These are phyloP conservation scores for Lasiodiplodia citricola DNA, from an alignment of 2,329 filamentous ascomycete species.

Conservation along the genomic window DNA sequence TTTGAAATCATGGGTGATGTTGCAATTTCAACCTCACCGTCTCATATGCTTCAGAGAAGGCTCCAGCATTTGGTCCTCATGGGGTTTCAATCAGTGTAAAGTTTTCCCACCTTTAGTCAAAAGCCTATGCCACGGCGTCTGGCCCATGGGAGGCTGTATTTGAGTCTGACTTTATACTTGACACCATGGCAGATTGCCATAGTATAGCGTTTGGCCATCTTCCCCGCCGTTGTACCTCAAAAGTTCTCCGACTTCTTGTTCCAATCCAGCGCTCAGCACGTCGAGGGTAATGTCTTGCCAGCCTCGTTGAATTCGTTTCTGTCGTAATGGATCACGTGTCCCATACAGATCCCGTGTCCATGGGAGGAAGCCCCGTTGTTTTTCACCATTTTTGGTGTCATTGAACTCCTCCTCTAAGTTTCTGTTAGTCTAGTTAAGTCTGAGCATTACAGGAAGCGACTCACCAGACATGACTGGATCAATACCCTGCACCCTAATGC, in stretches of 20 bases:
- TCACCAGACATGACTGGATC: slow-evolving; percentile 49
- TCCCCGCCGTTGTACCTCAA: slow-evolving; percentile 31
- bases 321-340: slow-evolving; percentile 37
- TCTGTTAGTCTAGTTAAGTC: neutral
- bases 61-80: neutral
- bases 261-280: slow-evolving; percentile 35
- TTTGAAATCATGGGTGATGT: neutral
- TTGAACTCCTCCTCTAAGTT: slow-evolving; percentile 39
- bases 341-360: slow-evolving; percentile 50
- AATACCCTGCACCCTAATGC: slow-evolving; percentile 51
- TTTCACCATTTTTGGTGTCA: slow-evolving; percentile 44
- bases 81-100: neutral
- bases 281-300: slow-evolving; percentile 39
- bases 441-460: neutral
- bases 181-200: slow-evolving; percentile 36
- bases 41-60: neutral
- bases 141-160: neutral
- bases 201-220: slow-evolving; percentile 20
- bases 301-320: slow-evolving; percentile 48
- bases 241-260: slow-evolving; percentile 38
- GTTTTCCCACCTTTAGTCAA: neutral
- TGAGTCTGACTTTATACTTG: neutral
- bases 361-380: slow-evolving; percentile 41
- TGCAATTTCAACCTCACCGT: neutral
- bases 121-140: neutral